Base-by-base conservation (phyloP, 2,329 filamentous ascomycete genomes). In the Hortaea sp. region DNA sequence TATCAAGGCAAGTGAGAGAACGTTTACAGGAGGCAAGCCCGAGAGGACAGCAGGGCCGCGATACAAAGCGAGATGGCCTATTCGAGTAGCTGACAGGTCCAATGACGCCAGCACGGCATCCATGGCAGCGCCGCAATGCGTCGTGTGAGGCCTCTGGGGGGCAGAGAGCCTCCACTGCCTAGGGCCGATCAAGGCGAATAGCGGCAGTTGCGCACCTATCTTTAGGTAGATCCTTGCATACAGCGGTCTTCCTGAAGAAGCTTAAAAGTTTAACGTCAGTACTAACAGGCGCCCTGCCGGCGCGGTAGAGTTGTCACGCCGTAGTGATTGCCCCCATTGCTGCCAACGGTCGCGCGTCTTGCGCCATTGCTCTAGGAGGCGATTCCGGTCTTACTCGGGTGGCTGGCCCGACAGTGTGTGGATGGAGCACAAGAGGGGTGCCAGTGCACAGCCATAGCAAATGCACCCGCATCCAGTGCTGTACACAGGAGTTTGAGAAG, bases 71-170 rank as follows among this genome's bases (percentile, higher is more conserved):
- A 48, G 48, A 47, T 43, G 38, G 50, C 49, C 49, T 44, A 43
- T 50, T 43, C 46, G 44, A 45, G 49, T 52, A 55, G 53, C 47
- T 57, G 53, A 58, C 50, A 56, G 57, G 57, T 53, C 52, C 53
- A 45, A 52, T 56, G 57, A 58, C 57, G 57, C 57, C 55, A 57
- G 55, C 51, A 53, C 44, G 48, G 48, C 46, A 35, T 47, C 53
- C 53, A 57, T 55, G 57, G 58, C 57, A 57, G 48, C 57, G 58
- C 58, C 57, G 54, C 53, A 56, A 57, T 59, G 58, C 58, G 50
- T 58, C 56, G 57, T 59, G 56, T 51, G 50, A 52, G 53, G 52
- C 53, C 46, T 48, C 51, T 51, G 53, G 49, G 50, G 47, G 49
- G 50, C 46, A 48, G 32, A 46, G 45, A 32, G 20, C 31, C 29